These are phyloP conservation scores for Gossypium davidsonii DNA, from an alignment of 441 rosid genomes.

Conservation along the genomic window DNA sequence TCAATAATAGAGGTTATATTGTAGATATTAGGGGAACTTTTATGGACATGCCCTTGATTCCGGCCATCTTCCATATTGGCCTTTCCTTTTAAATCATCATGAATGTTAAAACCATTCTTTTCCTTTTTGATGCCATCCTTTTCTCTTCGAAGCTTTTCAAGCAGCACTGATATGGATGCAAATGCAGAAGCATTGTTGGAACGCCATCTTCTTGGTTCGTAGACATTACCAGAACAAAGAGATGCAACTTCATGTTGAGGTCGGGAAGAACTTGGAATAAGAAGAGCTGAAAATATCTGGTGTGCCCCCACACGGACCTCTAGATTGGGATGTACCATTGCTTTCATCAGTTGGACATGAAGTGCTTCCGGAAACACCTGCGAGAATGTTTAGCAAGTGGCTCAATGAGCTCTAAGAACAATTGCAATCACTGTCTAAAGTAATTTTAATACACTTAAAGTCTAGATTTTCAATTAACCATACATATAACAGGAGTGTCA, in stretches of 20 bases:
- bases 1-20: conserved; percentile 72
- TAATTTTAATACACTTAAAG: background rate
- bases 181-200: conserved; percentile 65
- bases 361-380: conserved; percentile 85
- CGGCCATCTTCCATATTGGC: conserved; percentile 42
- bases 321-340: conserved; percentile 80
- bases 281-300: conserved; percentile 79
- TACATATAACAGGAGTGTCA: background rate
- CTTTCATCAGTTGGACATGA: conserved; percentile 74
- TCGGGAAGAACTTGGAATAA: conserved; percentile 52
- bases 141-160: conserved; percentile 81
- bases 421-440: background rate
- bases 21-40: conserved; percentile 60
- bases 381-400: conserved; percentile 9
- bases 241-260: conserved; percentile 50
- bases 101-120: conserved; percentile 31
- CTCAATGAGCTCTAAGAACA: conserved; percentile 14
- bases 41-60: conserved; percentile 45
- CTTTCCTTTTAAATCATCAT: conserved; percentile 39
- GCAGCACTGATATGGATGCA: conserved; percentile 67
- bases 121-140: conserved; percentile 51
- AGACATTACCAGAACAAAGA: conserved; percentile 48
- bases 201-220: conserved; percentile 64
- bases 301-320: conserved; percentile 90
- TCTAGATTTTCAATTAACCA: background rate